Evolutionary conservation across 495 filamentous ascomycete genomes (phyloP).

Genomic region (Aspergillus funiculosus): DNA sequence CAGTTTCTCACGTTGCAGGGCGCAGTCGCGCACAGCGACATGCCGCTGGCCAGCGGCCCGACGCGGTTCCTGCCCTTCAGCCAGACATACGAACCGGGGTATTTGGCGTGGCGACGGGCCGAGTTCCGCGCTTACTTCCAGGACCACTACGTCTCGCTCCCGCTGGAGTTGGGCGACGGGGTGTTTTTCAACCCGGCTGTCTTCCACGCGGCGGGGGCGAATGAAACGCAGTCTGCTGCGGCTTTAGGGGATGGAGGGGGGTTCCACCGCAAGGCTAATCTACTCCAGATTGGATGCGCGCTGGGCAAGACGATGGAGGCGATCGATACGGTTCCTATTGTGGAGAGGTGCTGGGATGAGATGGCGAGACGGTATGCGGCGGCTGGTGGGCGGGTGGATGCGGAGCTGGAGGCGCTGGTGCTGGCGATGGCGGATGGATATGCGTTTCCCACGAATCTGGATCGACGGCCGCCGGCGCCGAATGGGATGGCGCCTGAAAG

Average conservation of each 20-base stretch:
- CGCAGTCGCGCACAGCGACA: conserved; percentile 50
- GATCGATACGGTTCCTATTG: conserved; percentile 41
- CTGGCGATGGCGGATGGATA: conserved; percentile 48
- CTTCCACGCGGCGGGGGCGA: conserved; percentile 52
- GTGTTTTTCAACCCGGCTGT: conserved; percentile 54
- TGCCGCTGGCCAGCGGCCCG: conserved; percentile 48
- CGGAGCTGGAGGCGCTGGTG: conserved; percentile 36
- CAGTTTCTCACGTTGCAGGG: conserved; percentile 53
- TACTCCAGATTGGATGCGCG: conserved; percentile 50
- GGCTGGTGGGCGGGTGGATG: conserved; percentile 26
- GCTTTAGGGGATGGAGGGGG: conserved; percentile 15
- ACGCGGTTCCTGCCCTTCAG: conserved; percentile 51
- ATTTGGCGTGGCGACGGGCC: conserved; percentile 42
- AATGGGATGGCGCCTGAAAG: conserved; percentile 51
- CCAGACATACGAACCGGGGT: conserved; percentile 47
- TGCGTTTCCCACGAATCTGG: conserved; percentile 53
- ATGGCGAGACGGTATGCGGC: conserved; percentile 26
- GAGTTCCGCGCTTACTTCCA: conserved; percentile 47
- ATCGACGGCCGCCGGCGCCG: conserved; percentile 42
- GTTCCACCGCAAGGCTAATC: conserved; percentile 45
- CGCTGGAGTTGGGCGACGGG: conserved; percentile 45
- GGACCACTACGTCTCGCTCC: conserved; percentile 39
- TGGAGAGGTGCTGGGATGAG: conserved; percentile 37
- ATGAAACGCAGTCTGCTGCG: conserved; percentile 26
- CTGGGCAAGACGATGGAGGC: conserved; percentile 56